Evolutionary conservation across 2,329 filamentous ascomycete genomes (phyloP).

Genomic region (Penicillium freii): DNA sequence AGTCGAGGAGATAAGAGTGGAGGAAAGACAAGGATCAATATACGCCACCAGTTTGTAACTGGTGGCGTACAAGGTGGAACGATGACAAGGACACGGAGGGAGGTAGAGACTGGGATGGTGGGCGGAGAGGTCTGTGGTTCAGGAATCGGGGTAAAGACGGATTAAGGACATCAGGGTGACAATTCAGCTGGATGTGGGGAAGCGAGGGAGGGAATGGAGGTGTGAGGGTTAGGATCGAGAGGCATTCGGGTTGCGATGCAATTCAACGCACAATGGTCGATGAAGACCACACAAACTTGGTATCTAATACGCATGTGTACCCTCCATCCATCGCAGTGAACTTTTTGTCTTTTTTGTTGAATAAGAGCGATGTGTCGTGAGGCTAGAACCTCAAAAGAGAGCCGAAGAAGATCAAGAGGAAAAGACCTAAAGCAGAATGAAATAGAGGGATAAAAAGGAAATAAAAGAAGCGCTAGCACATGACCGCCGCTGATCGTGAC

Average conservation of each 20-base stretch:
- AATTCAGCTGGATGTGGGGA: slow-evolving; percentile 6
- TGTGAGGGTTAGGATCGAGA: slow-evolving; percentile 6
- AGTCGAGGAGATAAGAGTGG: slow-evolving; percentile 3
- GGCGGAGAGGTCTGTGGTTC: slow-evolving; percentile 4
- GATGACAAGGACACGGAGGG: slow-evolving; percentile 4
- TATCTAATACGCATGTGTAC: slow-evolving; percentile 25
- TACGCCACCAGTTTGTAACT: background rate
- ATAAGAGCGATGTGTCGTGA: slow-evolving; percentile 18
- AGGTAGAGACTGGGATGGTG: slow-evolving; percentile 2
- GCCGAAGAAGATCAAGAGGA: slow-evolving; percentile 3
- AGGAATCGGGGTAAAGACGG: background rate
- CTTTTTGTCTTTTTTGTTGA: slow-evolving; percentile 25
- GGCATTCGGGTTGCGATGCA: slow-evolving; percentile 20
- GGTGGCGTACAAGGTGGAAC: slow-evolving; percentile 2
- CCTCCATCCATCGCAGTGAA: slow-evolving; percentile 25
- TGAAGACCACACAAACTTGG: slow-evolving; percentile 20
- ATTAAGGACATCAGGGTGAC: slow-evolving; percentile 6
- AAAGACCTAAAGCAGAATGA: slow-evolving; percentile 13
- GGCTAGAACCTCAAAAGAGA: slow-evolving; percentile 2
- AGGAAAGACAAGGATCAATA: slow-evolving; percentile 9
- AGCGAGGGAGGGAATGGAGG: slow-evolving; percentile 1
- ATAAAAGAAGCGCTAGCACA: slow-evolving; percentile 27
- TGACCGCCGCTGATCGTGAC: slow-evolving; percentile 32
- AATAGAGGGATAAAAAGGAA: slow-evolving; percentile 17
- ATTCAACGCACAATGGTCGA: slow-evolving; percentile 18